Conservation (phyloP, 768 basidiomycete species). For the Solioccasus polychromus region DNA sequence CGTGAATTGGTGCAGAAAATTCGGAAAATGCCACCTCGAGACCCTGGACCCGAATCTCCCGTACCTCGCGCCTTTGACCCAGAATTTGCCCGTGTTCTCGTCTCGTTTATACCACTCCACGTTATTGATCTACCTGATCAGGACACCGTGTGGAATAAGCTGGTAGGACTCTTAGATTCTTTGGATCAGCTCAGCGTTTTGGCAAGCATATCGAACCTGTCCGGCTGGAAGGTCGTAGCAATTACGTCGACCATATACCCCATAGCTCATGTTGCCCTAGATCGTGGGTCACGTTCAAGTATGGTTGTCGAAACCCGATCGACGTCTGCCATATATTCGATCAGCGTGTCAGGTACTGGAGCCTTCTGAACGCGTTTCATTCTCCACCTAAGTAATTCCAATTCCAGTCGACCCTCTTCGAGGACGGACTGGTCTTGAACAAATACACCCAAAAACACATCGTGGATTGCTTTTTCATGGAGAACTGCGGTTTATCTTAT, state of each 20-base stretch:
- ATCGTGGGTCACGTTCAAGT: conserved; percentile 48
- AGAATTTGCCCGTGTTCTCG: conserved; percentile 60
- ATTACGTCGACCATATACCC: background rate
- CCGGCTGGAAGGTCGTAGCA: conserved; percentile 60
- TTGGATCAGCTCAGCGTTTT: conserved; percentile 53
- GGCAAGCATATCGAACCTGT: conserved; percentile 40
- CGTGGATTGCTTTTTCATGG: conserved; percentile 60
- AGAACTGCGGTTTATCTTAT: conserved; percentile 58
- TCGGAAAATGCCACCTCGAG: conserved; percentile 30
- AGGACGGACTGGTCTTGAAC: conserved; percentile 53
- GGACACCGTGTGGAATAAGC: conserved; percentile 48
- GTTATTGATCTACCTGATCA: conserved; percentile 49
- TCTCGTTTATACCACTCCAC: conserved; percentile 68
- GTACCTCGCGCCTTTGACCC: conserved; percentile 63
- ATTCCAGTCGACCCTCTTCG: conserved; percentile 52
- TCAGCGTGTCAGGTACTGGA: conserved; percentile 58
- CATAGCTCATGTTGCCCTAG: conserved; percentile 25
- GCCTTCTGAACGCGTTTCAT: background rate
- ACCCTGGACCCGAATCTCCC: conserved; percentile 42
- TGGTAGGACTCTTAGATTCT: conserved; percentile 51
- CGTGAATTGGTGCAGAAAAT: conserved; percentile 16
- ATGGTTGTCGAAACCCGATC: conserved; percentile 42
- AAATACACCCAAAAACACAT: conserved; percentile 52
- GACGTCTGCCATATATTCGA: conserved; percentile 55
- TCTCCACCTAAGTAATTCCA: conserved; percentile 1